These are phyloP conservation scores for Digitaria exilis DNA, from an alignment of 202 grass and related monocot genomes.

Conservation along the genomic window DNA sequence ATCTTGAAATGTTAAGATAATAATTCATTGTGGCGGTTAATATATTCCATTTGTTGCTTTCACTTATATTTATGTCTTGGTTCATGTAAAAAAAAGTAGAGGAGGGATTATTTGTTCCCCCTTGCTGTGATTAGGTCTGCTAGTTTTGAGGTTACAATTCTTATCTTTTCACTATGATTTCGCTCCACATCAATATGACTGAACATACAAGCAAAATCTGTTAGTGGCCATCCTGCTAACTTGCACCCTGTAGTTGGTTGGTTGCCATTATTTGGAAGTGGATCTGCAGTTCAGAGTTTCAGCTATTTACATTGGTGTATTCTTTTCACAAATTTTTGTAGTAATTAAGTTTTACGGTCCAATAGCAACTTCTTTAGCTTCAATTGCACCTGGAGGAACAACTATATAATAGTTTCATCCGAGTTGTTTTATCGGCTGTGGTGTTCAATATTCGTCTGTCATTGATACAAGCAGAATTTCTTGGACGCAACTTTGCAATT, in stretches of 20 bases:
- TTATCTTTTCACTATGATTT: slow-evolving; percentile 28
- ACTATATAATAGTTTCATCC: slow-evolving; percentile 6
- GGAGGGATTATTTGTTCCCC: background rate
- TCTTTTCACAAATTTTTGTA: slow-evolving; percentile 3
- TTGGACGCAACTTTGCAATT: no score
- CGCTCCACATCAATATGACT: slow-evolving; percentile 30
- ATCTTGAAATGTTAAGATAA: slow-evolving; percentile 12
- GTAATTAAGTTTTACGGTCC: slow-evolving; percentile 11
- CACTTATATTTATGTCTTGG: background rate
- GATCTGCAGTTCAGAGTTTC: background rate
- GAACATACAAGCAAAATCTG: slow-evolving; percentile 39
- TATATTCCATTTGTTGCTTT: background rate
- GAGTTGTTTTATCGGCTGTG: no score
- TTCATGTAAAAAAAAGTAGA: background rate
- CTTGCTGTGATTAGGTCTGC: slow-evolving; percentile 9
- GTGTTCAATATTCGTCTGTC: no score
- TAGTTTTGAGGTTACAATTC: background rate
- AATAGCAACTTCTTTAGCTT: slow-evolving; percentile 32
- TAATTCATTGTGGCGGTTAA: background rate
- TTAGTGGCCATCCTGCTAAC: slow-evolving; percentile 2
- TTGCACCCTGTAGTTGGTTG: slow-evolving; percentile 8
- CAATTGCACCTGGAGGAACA: slow-evolving; percentile 3
- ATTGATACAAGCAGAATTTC: no score
- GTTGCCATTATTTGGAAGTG: slow-evolving; percentile 34
- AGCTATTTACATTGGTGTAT: slow-evolving; percentile 2